phyloP scores from a whole-genome alignment of 768 basidiomycete genomes.

The Serendipita sp. region DNA sequence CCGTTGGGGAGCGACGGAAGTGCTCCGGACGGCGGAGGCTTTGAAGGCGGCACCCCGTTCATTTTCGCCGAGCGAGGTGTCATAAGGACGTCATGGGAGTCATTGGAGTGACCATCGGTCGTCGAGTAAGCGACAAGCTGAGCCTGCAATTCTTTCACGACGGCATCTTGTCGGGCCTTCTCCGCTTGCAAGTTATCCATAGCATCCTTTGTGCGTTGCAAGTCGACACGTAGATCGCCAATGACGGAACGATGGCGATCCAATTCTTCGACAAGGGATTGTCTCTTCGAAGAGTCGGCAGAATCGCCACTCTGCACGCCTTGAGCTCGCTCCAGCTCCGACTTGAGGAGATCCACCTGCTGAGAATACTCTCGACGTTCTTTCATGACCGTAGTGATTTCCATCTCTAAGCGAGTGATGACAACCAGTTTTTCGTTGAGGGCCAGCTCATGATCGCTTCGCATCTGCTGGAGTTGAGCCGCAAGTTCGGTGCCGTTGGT shows the following conservation, averaged over 20 bases:
- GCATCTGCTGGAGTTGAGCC: constrained; percentile 21
- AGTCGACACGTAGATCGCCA: constrained; percentile 36
- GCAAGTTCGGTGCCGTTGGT: constrained; percentile 29
- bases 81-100: constrained; percentile 10
- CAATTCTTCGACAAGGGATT: constrained; percentile 57
- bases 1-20: constrained; percentile 62
- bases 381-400: constrained; percentile 27
- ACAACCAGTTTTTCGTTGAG: constrained; percentile 34
- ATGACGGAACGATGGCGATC: constrained; percentile 63
- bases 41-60: constrained; percentile 47
- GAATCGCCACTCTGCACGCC: constrained; percentile 38
- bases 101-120: constrained; percentile 10
- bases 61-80: constrained; percentile 27
- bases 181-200: constrained; percentile 63
- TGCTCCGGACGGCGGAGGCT: constrained; percentile 75
- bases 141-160: constrained; percentile 66
- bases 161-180: constrained; percentile 46
- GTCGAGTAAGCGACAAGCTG: constrained; percentile 24
- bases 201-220: constrained; percentile 64
- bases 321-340: constrained; percentile 43
- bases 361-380: constrained; percentile 30
- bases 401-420: constrained; percentile 34
- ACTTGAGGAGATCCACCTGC: constrained; percentile 33
- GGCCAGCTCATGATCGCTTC: constrained; percentile 24
- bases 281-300: constrained; percentile 58